These are phyloP conservation scores for Fraxinus anomala DNA, from an alignment of 257 asterid genomes.

Conservation along the genomic window DNA sequence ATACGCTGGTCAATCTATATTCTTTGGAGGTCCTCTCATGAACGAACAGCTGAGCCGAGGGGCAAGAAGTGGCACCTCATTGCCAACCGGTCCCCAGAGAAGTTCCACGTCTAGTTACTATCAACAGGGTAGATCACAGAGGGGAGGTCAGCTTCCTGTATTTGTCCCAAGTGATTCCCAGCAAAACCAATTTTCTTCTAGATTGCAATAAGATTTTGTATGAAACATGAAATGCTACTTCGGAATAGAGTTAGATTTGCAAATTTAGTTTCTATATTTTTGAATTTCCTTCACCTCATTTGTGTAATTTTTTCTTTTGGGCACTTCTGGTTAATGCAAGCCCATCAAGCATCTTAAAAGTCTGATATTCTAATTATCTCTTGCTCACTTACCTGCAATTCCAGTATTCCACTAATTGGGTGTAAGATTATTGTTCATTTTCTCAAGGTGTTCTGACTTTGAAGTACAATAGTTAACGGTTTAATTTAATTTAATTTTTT, in stretches of 20 bases:
- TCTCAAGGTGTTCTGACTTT: not conserved
- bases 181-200: constrained; percentile 61
- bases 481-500: no score
- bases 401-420: not conserved
- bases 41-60: constrained; percentile 55
- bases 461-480: not conserved
- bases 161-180: constrained; percentile 87
- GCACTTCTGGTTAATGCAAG: not conserved
- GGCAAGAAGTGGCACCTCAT: constrained; percentile 34
- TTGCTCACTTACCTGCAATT: not conserved
- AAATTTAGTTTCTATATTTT: not conserved
- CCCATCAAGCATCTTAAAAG: not conserved
- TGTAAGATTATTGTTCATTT: not conserved
- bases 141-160: constrained; percentile 94
- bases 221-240: constrained; percentile 20
- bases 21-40: constrained; percentile 82
- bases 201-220: constrained; percentile 34
- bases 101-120: constrained; percentile 57
- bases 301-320: not conserved
- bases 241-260: constrained; percentile 30
- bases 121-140: constrained; percentile 82
- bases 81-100: constrained; percentile 36
- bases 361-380: not conserved
- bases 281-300: not conserved
- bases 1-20: constrained; percentile 79